phyloP scores from a whole-genome alignment of 1,284 basidiomycete species.

The Termitomyces sp. region DNA sequence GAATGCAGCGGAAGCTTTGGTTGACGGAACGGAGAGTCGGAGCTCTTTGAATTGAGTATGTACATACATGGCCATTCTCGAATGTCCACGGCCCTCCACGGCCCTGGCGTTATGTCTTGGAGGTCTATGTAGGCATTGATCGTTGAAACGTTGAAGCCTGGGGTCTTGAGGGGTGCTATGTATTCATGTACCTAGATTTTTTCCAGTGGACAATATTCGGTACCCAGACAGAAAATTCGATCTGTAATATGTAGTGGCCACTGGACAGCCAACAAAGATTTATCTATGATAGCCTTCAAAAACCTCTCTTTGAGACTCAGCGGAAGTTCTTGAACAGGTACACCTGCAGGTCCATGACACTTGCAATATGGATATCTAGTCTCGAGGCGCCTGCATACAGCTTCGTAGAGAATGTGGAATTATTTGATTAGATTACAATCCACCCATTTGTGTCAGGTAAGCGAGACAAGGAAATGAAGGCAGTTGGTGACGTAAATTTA shows the following conservation, averaged over 20 bases:
- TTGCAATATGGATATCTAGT: no score
- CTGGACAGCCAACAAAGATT: not conserved
- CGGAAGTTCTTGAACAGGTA: not conserved
- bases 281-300: not conserved
- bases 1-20: not conserved
- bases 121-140: not conserved
- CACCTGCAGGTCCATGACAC: not conserved
- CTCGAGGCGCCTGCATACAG: not conserved
- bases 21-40: not conserved
- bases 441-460: no score
- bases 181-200: not conserved
- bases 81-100: not conserved
- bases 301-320: not conserved
- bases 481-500: not conserved
- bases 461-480: not conserved
- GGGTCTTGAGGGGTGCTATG: no score
- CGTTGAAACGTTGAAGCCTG: not conserved
- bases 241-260: not conserved
- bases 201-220: not conserved
- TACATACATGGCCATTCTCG: not conserved
- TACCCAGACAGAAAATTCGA: not conserved
- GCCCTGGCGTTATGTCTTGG: not conserved
- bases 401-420: not conserved
- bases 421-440: not conserved
- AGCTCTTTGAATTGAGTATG: not conserved